Conservation (phyloP, 148 eudicot genomes). For the Tetragonia tetragonoides region DNA sequence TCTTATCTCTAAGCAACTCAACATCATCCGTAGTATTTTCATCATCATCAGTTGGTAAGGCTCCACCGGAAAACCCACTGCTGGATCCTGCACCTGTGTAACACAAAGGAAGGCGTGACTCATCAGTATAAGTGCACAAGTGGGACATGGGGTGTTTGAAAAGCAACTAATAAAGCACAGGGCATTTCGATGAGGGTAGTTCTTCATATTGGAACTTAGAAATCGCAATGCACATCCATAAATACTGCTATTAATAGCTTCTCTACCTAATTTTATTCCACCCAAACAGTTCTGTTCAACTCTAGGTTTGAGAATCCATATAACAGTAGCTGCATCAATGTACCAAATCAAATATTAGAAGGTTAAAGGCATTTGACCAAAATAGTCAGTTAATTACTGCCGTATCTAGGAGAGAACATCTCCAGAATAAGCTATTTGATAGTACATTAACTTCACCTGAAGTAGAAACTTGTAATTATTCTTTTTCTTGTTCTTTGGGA, state of each 20-base stretch:
- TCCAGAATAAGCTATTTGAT: background rate
- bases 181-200: background rate
- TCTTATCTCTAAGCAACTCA: slow-evolving; percentile 58
- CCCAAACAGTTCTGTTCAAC: background rate
- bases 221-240: background rate
- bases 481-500: background rate
- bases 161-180: background rate
- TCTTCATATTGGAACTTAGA: background rate
- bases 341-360: background rate
- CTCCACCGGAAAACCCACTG: slow-evolving; percentile 23
- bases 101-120: slow-evolving; percentile 6
- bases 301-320: background rate
- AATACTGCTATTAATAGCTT: background rate
- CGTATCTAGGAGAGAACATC: background rate
- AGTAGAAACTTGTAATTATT: background rate
- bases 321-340: background rate
- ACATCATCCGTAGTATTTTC: slow-evolving; percentile 37
- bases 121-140: background rate
- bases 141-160: background rate
- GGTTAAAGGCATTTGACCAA: too few relatives aligned
- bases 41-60: slow-evolving; percentile 29
- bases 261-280: background rate
- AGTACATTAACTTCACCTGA: background rate
- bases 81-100: slow-evolving; percentile 30
- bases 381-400: background rate